Conservation (phyloP, 1,284 basidiomycete genomes). For the Ganoderma sinense region DNA sequence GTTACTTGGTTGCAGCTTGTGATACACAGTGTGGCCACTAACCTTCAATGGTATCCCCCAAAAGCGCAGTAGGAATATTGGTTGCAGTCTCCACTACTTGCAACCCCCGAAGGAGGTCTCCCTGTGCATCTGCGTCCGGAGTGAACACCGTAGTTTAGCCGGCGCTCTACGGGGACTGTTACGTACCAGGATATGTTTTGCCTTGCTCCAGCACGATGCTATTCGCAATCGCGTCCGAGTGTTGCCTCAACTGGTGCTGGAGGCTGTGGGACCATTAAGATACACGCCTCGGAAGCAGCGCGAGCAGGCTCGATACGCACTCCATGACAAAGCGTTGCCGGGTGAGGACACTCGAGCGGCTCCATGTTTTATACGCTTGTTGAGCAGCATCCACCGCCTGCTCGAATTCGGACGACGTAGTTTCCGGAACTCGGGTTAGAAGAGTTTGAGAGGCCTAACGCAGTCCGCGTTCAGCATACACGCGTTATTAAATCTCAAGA, state of each 20-base stretch:
- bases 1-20: neutral
- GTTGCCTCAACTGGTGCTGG: constrained; percentile 81
- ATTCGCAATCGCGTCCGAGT: constrained; percentile 77
- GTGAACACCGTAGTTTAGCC: neutral
- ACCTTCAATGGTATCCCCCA: constrained; percentile 94
- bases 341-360: constrained; percentile 83
- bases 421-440: constrained; percentile 90
- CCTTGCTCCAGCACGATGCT: constrained; percentile 92
- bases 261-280: constrained; percentile 54
- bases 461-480: constrained; percentile 4
- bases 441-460: constrained; percentile 86
- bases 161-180: neutral
- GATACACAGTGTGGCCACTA: neutral
- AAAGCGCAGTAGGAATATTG: constrained; percentile 83
- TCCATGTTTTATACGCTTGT: constrained; percentile 93
- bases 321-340: constrained; percentile 92
- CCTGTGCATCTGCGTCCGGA: constrained; percentile 79
- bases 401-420: constrained; percentile 84
- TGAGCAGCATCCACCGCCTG: constrained; percentile 88
- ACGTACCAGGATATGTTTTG: constrained; percentile 81
- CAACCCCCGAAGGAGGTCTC: constrained; percentile 92
- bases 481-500: neutral
- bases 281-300: neutral
- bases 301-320: constrained; percentile 48
- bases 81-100: constrained; percentile 94